A percentile compares a stretch with the other conserved stretches of the same genome.
Conservation (phyloP, 1,284 basidiomycete species). For the Mrakiaceae sp. region DNA sequence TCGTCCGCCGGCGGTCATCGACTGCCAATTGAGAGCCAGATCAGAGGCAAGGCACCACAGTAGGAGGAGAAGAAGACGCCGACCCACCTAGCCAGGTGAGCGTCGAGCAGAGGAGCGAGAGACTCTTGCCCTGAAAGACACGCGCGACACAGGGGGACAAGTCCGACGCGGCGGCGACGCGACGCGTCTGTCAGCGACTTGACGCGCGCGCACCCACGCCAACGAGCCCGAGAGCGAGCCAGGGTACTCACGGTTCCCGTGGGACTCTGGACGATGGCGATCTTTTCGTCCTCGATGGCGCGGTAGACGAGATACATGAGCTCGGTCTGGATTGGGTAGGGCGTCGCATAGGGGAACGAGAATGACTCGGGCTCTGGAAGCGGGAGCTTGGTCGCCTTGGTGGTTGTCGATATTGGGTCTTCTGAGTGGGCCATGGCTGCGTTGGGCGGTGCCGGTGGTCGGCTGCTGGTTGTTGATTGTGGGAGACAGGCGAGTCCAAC, state of each 20-base stretch:
- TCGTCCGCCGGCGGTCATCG: slow-evolving; percentile 1
- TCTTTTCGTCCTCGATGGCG: slow-evolving; percentile 57
- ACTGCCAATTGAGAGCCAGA: neutral
- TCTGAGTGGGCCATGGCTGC: no score
- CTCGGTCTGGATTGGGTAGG: slow-evolving; percentile 77
- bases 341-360: slow-evolving; percentile 65
- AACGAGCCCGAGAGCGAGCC: slow-evolving; percentile 54
- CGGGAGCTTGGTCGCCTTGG: slow-evolving; percentile 26
- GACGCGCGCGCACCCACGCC: slow-evolving; percentile 54
- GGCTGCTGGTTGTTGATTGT: no score
- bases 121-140: slow-evolving; percentile 51
- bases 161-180: neutral
- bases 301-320: slow-evolving; percentile 81
- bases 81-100: slow-evolving; percentile 55
- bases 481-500: no score
- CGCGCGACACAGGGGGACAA: neutral
- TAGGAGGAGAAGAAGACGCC: neutral
- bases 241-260: slow-evolving; percentile 55
- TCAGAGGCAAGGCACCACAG: neutral
- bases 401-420: neutral
- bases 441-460: no score
- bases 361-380: slow-evolving; percentile 56
- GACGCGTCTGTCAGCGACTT: neutral
- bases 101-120: slow-evolving; percentile 68
- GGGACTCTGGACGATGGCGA: slow-evolving; percentile 74